phyloP scores from a whole-genome alignment of 2,329 filamentous ascomycete species.

The Didymella segeticola region DNA sequence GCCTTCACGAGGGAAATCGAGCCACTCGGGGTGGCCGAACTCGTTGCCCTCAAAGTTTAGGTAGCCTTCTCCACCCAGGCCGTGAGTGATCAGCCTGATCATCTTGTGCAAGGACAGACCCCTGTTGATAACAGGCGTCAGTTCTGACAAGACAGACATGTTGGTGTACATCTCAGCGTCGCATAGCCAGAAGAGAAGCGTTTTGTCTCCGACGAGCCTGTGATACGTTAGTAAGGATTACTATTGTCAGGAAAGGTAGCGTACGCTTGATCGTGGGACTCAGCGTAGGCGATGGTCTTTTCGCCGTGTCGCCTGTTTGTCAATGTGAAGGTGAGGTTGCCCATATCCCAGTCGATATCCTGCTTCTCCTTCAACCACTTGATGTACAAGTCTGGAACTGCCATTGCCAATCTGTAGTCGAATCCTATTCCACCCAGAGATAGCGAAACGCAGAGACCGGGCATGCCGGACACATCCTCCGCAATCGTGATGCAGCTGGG shows the following conservation, averaged over 20 bases:
- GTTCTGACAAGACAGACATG: conserved; percentile 85
- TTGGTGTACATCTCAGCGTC: conserved; percentile 97
- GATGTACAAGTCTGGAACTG: conserved; percentile 98
- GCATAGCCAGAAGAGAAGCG: conserved; percentile 96
- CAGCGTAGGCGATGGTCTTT: conserved; percentile 97
- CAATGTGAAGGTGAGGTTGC: conserved; percentile 81
- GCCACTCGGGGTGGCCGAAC: conserved; percentile 98
- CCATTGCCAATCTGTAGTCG: conserved; percentile 97
- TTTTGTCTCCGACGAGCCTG: conserved; percentile 94
- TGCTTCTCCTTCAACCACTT: conserved; percentile 94
- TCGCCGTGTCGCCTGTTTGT: conserved; percentile 94
- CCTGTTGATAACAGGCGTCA: conserved; percentile 87
- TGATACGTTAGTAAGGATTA: not conserved
- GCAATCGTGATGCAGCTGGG: conserved; percentile 89
- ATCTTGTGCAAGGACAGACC: conserved; percentile 96
- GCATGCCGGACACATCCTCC: conserved; percentile 98
- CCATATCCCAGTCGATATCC: conserved; percentile 92
- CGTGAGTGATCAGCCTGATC: conserved; percentile 92
- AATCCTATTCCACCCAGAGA: conserved; percentile 92
- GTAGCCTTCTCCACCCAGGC: conserved; percentile 91
- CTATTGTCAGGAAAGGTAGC: conserved; percentile 45
- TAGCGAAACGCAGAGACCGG: conserved; percentile 86
- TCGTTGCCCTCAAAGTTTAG: conserved; percentile 99
- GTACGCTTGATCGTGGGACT: conserved; percentile 97
- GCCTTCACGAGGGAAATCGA: conserved; percentile 94